phyloP scores from a whole-genome alignment of 208 protist genomes.

The Novymonas esmeraldas region DNA sequence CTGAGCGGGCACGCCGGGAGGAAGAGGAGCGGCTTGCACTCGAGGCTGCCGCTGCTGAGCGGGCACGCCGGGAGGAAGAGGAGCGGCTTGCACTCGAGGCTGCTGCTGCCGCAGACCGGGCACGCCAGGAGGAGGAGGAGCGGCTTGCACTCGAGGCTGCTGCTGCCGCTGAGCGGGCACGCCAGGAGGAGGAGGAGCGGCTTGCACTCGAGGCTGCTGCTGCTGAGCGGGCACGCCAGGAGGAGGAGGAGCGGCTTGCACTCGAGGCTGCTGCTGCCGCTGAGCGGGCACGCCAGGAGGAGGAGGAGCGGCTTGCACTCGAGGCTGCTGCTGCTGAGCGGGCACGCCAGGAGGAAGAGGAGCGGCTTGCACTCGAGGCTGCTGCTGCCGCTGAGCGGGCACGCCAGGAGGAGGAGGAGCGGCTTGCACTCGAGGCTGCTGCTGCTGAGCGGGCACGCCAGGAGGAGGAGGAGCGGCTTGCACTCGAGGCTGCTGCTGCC shows the following conservation, averaged over 20 bases:
- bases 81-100: neutral
- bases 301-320: neutral
- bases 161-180: neutral
- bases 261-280: neutral
- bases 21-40: conserved; percentile 13
- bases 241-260: neutral
- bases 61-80: conserved; percentile 1
- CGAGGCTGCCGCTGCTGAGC: neutral
- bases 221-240: neutral
- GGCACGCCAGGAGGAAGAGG: neutral
- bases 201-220: neutral
- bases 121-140: neutral
- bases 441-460: neutral
- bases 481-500: neutral
- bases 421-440: neutral
- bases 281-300: neutral
- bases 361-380: neutral
- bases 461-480: neutral
- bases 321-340: neutral
- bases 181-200: neutral
- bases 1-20: neutral
- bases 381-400: neutral
- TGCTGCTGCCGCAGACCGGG: neutral
- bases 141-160: neutral
- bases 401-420: neutral